These are phyloP conservation scores for Chondrostereum purpureum DNA, from an alignment of 1,284 basidiomycete species.

Conservation along the genomic window DNA sequence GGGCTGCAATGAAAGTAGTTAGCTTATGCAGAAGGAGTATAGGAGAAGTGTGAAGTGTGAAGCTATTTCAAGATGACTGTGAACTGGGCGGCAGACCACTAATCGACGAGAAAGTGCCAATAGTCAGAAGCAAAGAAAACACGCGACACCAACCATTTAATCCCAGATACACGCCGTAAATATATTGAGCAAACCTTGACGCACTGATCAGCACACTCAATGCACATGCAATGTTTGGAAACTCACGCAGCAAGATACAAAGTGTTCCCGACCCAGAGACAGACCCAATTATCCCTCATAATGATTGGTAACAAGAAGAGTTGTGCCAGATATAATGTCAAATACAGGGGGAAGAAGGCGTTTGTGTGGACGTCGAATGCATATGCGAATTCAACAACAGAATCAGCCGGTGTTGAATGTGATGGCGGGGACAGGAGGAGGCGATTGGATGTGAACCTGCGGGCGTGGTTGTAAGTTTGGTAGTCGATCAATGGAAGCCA, in stretches of 20 bases:
- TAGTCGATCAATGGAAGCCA: neutral
- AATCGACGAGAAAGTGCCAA: too few relatives aligned
- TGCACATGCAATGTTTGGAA: constrained; percentile 1
- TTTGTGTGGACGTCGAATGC: constrained; percentile 95
- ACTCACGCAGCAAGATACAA: constrained; percentile 81
- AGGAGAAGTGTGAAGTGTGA: too few relatives aligned
- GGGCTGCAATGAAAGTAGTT: constrained; percentile 37
- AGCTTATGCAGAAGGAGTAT: neutral
- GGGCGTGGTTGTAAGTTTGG: constrained; percentile 7
- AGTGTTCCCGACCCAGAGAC: constrained; percentile 88
- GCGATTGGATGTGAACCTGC: constrained; percentile 67
- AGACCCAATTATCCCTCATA: constrained; percentile 83
- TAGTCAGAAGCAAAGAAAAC: neutral
- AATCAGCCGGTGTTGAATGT: constrained; percentile 66
- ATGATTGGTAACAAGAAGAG: constrained; percentile 80
- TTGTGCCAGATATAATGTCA: constrained; percentile 82
- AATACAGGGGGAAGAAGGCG: constrained; percentile 88
- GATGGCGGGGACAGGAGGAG: constrained; percentile 68
- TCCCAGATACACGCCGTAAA: constrained; percentile 87
- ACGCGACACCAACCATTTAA: constrained; percentile 53
- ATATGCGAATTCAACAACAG: constrained; percentile 84
- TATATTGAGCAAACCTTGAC: constrained; percentile 75
- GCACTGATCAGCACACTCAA: neutral
- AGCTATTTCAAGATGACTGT: too few relatives aligned
- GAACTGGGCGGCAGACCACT: too few relatives aligned